Base-by-base conservation (phyloP, 2,329 filamentous ascomycete species). In the Berkeleyomyces rouxiae region DNA sequence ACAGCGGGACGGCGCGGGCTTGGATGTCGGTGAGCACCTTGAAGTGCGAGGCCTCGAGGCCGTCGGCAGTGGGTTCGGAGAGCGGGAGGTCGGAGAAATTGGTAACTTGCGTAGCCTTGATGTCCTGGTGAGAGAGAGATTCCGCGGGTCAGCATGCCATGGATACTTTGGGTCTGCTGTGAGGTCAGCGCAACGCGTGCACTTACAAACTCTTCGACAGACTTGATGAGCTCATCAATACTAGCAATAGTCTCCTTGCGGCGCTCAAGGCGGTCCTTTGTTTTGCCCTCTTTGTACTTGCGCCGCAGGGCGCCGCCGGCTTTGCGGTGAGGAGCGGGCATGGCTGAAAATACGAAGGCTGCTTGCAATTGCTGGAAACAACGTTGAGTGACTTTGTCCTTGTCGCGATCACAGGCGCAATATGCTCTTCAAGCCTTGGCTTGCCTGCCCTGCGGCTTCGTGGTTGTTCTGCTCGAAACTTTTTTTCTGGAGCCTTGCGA, bases 11-110 rank as follows among this genome's bases (percentile, higher is more conserved):
- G n/a, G 91, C 90, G 70, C 86, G 86, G 58, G 86, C 81, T 76
- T 99, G 93, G 69, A 99, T 88, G 67, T 96, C 91, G 66, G 93
- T 99, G 67, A 96, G 79, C 58, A 82, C 85, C 70, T 91, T 88
- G 77, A 92, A 99, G 72, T 97, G 90, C 10, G 88, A 90, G 47
- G 87, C 81, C 67, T 91, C 83, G 66, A 99, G 82, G 61, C 93
- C 93, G 23, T 81, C 80, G 42, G 82, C 77, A 2, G 93, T 97
- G 13, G 88, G 81, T 67, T 85, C 80, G 61, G 90, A 97, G 63
- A 99, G 80, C 13, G 93, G 93, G 0, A 99, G 80, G 64, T 96
- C 84, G 68, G 84, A 79, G 72, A 99, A 99, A 66, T 81, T 81
- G 67, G 83, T 85, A 68, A 80, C 77, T 13, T 81, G 74, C 66